Percentiles rank a stretch among this genome's conserved stretches.
These are phyloP conservation scores for Fusarium sp. DNA, from an alignment of 2,329 filamentous ascomycete species.

Conservation along the genomic window DNA sequence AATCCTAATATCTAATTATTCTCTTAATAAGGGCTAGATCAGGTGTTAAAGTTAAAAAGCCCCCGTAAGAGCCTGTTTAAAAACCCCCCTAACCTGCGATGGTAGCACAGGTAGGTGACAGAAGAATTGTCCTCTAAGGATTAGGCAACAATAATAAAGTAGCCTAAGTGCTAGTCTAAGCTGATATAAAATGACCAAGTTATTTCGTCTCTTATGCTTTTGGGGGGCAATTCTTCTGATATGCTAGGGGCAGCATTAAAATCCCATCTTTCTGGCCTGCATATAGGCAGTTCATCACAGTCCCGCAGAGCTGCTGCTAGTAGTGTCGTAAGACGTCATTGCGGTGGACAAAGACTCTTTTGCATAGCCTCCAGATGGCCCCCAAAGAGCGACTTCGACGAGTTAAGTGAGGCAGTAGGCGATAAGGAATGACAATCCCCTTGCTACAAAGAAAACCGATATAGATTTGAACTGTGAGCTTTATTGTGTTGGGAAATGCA, in stretches of 20 bases:
- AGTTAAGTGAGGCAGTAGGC: not conserved
- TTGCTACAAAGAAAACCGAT: not conserved
- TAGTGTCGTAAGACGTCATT: not conserved
- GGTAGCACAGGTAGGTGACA: not conserved
- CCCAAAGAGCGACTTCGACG: not conserved
- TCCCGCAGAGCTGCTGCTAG: too few relatives aligned
- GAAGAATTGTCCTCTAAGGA: not conserved
- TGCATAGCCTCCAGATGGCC: not conserved
- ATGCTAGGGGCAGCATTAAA: not conserved
- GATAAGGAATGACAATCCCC: not conserved
- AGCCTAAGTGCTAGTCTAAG: not conserved
- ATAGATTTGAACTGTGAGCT: not conserved
- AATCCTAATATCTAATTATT: too few relatives aligned
- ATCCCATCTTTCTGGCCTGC: too few relatives aligned
- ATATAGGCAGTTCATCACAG: too few relatives aligned
- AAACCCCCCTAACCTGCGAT: too few relatives aligned
- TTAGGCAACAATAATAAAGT: not conserved
- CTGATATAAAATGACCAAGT: not conserved
- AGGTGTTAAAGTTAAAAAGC: too few relatives aligned
- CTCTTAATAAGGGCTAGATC: too few relatives aligned
- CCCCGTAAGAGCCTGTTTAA: too few relatives aligned
- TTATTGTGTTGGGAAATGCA: not conserved
- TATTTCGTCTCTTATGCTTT: not conserved
- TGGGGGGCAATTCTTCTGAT: not conserved
- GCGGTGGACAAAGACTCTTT: not conserved